Percentiles rank a stretch among this genome's conserved stretches.
phyloP scores from a whole-genome alignment of 2,329 filamentous ascomycete species.

The Stemphylium lycopersici region DNA sequence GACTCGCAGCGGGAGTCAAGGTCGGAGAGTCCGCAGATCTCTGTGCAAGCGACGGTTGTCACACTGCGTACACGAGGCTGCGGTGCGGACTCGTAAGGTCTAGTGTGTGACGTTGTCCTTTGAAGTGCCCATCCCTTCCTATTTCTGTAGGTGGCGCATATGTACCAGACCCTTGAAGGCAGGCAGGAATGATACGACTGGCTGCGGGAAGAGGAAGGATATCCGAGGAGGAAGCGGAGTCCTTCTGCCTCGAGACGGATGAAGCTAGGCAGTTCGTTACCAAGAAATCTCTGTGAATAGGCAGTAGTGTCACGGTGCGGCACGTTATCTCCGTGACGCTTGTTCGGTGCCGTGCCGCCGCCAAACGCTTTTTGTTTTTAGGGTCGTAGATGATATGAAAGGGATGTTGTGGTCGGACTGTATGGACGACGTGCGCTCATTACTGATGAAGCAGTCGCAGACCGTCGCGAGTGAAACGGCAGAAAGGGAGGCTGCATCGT shows the following conservation, averaged over 20 bases:
- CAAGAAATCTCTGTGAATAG: neutral
- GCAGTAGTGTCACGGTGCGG: neutral
- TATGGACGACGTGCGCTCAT: neutral
- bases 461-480: neutral
- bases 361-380: neutral
- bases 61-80: constrained; percentile 4
- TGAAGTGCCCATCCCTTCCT: neutral
- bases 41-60: neutral
- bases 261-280: neutral
- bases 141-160: neutral
- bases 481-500: neutral
- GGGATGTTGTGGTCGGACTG: neutral
- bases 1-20: neutral
- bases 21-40: neutral
- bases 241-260: neutral
- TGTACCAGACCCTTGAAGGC: neutral
- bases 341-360: neutral
- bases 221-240: neutral
- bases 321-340: constrained; percentile 9
- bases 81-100: no score
- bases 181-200: neutral
- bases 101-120: neutral
- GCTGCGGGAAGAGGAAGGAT: neutral
- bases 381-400: neutral
- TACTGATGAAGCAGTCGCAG: neutral